Evolutionary conservation across 2,329 filamentous ascomycete genomes (phyloP), one percentile per base, ranked within the genome.

Genomic region (Lasiodiplodia hormozganensis): DNA sequence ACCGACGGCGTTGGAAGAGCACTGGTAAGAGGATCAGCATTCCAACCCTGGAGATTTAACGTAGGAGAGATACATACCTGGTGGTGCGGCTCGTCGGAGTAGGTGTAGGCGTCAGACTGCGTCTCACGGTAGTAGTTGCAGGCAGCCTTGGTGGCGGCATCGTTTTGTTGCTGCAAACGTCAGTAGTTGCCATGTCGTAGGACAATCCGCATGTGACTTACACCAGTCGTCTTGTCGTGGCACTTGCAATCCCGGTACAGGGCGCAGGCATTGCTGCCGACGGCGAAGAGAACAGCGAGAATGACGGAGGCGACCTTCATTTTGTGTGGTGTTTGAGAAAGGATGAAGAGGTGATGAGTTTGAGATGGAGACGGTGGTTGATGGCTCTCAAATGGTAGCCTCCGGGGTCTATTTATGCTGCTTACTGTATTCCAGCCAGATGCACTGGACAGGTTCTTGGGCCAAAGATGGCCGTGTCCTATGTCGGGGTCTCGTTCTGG

Each of bases 201-300:
- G 4, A 25, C 16, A 53, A 23, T 4, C 0, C 6, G 0, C 14
- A 2, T 16, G 16, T 4, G 0, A 31, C 40, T 14, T n/a, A 62
- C 58, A 12, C 58, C 38, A 0, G 58, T 62, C 12, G 21, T 62
- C 21, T 23, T 31, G 38, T 49, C 38, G 40, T 62, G 58, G 58
- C 58, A 62, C 40, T 62, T 62, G 58, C 38, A 62, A 40, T 49
- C 40, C 6, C 34, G 16, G 58, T 49, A 62, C 14, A 62, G 38
- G 21, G 58, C 58, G 58, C 58, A 62, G 38, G 58, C 38, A 16
- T 62, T 62, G 58, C 38, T 31, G 58, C 58, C 58, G 21, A 51
- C 38, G 4, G 58, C 58, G 38, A 49, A 28, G 58, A 62, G 12
- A 16, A 62, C 6, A 21, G 58, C 28, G 12, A 62, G 12, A 14